Percentiles rank a stretch among this genome's conserved stretches.
Evolutionary conservation across 805 yeast species (phyloP).

Genomic region (Candida xyloterini): DNA sequence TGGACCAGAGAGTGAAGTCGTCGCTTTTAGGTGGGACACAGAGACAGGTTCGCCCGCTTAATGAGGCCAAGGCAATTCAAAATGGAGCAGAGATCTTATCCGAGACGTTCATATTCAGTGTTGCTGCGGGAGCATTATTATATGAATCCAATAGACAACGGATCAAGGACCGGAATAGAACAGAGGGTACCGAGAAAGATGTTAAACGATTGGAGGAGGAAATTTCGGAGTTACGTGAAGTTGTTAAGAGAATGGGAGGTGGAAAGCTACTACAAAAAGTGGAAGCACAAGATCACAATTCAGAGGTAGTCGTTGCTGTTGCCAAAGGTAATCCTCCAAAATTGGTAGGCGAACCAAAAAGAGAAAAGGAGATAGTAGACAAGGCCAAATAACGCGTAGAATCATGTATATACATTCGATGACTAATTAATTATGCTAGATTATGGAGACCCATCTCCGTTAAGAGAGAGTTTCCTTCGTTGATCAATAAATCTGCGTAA

Average conservation of each 20-base stretch:
- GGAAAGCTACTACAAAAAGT: conserved; percentile 16
- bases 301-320: conserved; percentile 8
- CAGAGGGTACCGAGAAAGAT: conserved; percentile 70
- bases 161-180: conserved; percentile 56
- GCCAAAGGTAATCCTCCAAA: conserved; percentile 9
- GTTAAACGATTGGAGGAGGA: conserved; percentile 68
- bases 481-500: conserved; percentile 2
- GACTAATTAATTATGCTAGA: background rate
- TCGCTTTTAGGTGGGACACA: conserved; percentile 53
- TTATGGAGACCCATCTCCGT: conserved; percentile 4
- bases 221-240: conserved; percentile 52
- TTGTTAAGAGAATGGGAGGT: conserved; percentile 39
- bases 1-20: conserved; percentile 63
- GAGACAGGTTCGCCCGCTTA: conserved; percentile 67
- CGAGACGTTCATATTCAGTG: conserved; percentile 72
- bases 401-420: conserved; percentile 3
- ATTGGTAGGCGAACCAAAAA: conserved; percentile 5
- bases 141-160: conserved; percentile 70
- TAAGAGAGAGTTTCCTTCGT: conserved; percentile 11
- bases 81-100: conserved; percentile 77
- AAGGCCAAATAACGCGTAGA: background rate
- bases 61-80: conserved; percentile 78
- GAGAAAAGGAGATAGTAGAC: conserved; percentile 5
- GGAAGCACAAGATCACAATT: conserved; percentile 1
- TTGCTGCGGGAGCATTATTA: conserved; percentile 73